Conservation (phyloP, 1,139 yeast genomes). For the Debaryomyces singareniensis region DNA sequence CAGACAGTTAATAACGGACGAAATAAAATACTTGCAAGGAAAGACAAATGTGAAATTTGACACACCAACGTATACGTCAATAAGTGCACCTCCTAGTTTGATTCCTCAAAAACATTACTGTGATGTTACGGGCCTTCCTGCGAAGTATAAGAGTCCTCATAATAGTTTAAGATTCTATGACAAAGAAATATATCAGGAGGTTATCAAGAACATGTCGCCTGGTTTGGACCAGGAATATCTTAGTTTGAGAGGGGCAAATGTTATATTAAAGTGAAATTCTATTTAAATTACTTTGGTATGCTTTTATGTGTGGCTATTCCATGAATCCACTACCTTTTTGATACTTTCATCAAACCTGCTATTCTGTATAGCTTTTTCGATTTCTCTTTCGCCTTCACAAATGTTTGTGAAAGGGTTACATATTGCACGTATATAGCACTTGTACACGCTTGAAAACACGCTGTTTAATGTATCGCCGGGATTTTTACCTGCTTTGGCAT, state of each 20-base stretch:
- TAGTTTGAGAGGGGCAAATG: slow-evolving; percentile 83
- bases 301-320: slow-evolving; percentile 16
- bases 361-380: slow-evolving; percentile 23
- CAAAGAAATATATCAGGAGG: slow-evolving; percentile 75
- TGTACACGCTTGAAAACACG: slow-evolving; percentile 40
- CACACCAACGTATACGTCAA: slow-evolving; percentile 53
- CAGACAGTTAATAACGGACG: slow-evolving; percentile 73
- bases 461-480: slow-evolving; percentile 12
- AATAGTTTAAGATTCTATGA: slow-evolving; percentile 77
- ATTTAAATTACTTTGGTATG: slow-evolving; percentile 1
- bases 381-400: slow-evolving; percentile 16
- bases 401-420: slow-evolving; percentile 52
- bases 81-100: slow-evolving; percentile 86
- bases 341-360: slow-evolving; percentile 34
- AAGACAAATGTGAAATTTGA: slow-evolving; percentile 34
- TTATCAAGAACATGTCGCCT: slow-evolving; percentile 73
- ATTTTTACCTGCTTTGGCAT: slow-evolving; percentile 3
- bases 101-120: slow-evolving; percentile 81
- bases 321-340: slow-evolving; percentile 24
- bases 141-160: slow-evolving; percentile 68
- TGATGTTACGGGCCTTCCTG: slow-evolving; percentile 87
- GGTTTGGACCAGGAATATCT: slow-evolving; percentile 93
- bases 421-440: slow-evolving; percentile 41
- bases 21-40: slow-evolving; percentile 53
- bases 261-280: slow-evolving; percentile 50